phyloP scores from a whole-genome alignment of 495 filamentous ascomycete genomes.

The Tricharina praecox region DNA sequence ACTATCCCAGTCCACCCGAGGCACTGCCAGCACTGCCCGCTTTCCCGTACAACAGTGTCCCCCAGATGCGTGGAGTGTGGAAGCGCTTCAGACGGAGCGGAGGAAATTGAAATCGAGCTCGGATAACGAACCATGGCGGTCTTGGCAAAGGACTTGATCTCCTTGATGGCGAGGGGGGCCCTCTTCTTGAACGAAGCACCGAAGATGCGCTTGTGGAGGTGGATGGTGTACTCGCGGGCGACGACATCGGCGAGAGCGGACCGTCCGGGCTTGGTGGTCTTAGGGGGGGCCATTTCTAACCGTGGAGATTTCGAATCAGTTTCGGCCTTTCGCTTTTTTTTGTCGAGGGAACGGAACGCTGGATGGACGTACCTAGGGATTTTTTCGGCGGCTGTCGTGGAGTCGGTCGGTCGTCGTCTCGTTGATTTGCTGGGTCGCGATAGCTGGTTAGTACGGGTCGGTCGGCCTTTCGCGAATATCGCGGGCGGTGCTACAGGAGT shows the following conservation, averaged over 20 bases:
- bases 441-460: slow-evolving; percentile 6
- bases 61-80: too few species aligned
- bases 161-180: slow-evolving; percentile 94
- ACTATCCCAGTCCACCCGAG: too few species aligned
- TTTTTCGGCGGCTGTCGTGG: slow-evolving; percentile 4
- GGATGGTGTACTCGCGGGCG: slow-evolving; percentile 99
- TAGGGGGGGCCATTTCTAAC: slow-evolving; percentile 57
- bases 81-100: too few species aligned
- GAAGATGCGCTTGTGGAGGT: slow-evolving; percentile 97
- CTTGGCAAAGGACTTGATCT: slow-evolving; percentile 83
- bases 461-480: slow-evolving; percentile 2
- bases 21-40: too few species aligned
- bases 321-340: too few species aligned
- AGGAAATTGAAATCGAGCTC: background rate
- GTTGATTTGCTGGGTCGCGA: slow-evolving; percentile 9
- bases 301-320: slow-evolving; percentile 6
- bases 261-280: slow-evolving; percentile 55
- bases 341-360: too few species aligned
- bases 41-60: background rate
- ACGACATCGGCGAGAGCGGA: slow-evolving; percentile 97
- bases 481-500: background rate
- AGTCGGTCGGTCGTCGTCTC: slow-evolving; percentile 4
- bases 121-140: slow-evolving; percentile 90
- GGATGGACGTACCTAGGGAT: slow-evolving; percentile 9
- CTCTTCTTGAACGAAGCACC: slow-evolving; percentile 99